Evolutionary conservation across 805 yeast genomes (phyloP), one percentile per base, ranked within the genome.

Genomic region (Candida boleticola): DNA sequence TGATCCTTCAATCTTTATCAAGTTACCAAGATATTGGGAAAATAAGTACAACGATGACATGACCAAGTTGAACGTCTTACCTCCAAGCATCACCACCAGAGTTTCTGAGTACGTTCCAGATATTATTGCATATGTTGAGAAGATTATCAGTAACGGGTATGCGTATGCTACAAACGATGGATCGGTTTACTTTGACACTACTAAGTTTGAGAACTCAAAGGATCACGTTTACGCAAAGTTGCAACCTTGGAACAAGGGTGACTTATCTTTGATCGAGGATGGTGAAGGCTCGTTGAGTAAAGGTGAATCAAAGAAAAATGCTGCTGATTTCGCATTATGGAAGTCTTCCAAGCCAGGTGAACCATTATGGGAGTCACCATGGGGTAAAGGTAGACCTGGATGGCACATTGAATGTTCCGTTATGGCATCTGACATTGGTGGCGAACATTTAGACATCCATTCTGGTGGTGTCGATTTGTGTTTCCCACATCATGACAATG

Each of bases 361-460:
- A 68, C 99, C 99, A 19, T 77, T 81, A 37, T 93, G 98, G 98
- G 78, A 74, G 4, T 88, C 97, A 2, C 90, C 92, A 21, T 93
- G 98, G 98, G 99, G 99, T 20, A 73, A 73, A 45, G 99, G 99
- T 40, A 83, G 99, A 63, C 99, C 99, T 11, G 99, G 99, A 3
- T 93, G 99, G 99, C 99, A 93, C 63, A 93, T 93, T 62, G 99
- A 93, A 68, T 93, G 99, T 76, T 89, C 97, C 6, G 99, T 93
- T 17, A 93, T 93, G 99, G 98, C 98, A 1, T 77, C 89, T 40
- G 95, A 89, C 52, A 76, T 90, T 36, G 75, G 86, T 29, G 98
- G 98, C 3, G 65, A 77, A 17, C 74, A 75, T 45, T 85, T 93
- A 76, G 99, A 93, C 64, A 88, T 93, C 51, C 99, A 93, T 61